phyloP scores from a whole-genome alignment of 2,329 filamentous ascomycete genomes.

The Aspergillus sp. region DNA sequence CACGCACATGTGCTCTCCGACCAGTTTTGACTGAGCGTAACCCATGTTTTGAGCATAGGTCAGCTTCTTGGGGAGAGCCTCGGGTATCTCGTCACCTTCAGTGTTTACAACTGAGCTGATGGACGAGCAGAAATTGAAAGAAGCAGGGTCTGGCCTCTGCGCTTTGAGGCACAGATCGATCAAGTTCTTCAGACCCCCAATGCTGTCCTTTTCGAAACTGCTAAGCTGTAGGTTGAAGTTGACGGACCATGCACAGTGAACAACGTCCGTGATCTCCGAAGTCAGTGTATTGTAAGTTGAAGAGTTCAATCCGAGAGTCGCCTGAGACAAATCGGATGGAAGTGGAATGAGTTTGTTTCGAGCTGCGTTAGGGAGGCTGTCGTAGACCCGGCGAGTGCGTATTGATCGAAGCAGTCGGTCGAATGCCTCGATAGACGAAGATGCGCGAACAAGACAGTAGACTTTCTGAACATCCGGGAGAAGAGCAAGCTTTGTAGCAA shows the following conservation, averaged over 20 bases:
- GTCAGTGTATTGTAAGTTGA: constrained; percentile 39
- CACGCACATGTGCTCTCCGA: constrained; percentile 27
- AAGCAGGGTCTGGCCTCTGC: constrained; percentile 25
- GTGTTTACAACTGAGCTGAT: constrained; percentile 39
- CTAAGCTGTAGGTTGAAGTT: constrained; percentile 57
- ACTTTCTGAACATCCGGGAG: constrained; percentile 38
- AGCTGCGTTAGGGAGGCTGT: constrained; percentile 9
- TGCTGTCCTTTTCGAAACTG: constrained; percentile 52
- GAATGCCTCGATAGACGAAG: constrained; percentile 35
- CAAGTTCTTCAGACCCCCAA: constrained; percentile 45
- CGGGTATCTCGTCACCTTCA: constrained; percentile 21
- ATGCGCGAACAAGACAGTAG: constrained; percentile 54
- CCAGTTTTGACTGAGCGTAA: constrained; percentile 36
- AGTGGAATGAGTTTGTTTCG: constrained; percentile 43
- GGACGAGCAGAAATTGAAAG: constrained; percentile 49
- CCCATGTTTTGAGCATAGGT: constrained; percentile 38
- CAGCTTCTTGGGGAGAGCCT: constrained; percentile 28
- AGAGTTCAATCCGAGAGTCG: constrained; percentile 44
- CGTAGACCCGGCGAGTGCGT: constrained; percentile 27
- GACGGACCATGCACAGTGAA: constrained; percentile 63
- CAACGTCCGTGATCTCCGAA: constrained; percentile 45
- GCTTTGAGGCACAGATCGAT: constrained; percentile 33
- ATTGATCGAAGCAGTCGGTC: constrained; percentile 45
- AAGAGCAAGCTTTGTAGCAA: constrained; percentile 44
- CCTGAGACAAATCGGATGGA: constrained; percentile 44